Conservation (phyloP, 2,329 filamentous ascomycete genomes). For the Penicillium freii region DNA sequence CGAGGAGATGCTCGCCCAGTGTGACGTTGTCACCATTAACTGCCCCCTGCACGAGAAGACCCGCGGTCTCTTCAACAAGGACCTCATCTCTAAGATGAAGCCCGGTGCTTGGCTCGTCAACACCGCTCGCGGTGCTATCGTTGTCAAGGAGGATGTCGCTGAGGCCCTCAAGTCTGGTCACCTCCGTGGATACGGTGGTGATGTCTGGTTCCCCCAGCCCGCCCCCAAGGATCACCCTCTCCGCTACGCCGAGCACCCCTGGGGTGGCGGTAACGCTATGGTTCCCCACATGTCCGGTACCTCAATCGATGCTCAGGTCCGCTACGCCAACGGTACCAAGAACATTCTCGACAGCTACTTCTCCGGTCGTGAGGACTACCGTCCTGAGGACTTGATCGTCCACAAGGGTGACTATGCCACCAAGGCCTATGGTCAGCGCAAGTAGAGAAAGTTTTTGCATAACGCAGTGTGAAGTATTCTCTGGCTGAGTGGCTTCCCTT, state of each 20-base stretch:
- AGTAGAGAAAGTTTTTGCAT: constrained; percentile 22
- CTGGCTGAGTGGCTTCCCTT: neutral
- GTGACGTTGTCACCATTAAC: constrained; percentile 98
- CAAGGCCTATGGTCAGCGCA: constrained; percentile 81
- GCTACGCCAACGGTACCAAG: constrained; percentile 86
- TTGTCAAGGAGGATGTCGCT: constrained; percentile 98
- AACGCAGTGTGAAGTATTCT: neutral
- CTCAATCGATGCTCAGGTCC: constrained; percentile 94
- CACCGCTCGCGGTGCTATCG: constrained; percentile 97
- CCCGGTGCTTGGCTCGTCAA: constrained; percentile 95
- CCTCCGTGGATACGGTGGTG: constrained; percentile 51
- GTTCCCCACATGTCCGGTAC: constrained; percentile 99
- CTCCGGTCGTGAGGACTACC: constrained; percentile 81
- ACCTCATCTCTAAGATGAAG: constrained; percentile 99
- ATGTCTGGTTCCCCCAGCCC: constrained; percentile 91
- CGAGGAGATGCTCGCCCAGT: constrained; percentile 91
- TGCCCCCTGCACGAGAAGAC: constrained; percentile 99
- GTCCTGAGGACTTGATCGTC: constrained; percentile 86
- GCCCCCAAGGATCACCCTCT: constrained; percentile 90
- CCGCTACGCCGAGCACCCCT: constrained; percentile 88
- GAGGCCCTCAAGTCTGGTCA: constrained; percentile 89
- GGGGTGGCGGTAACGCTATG: constrained; percentile 97
- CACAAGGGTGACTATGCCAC: constrained; percentile 89
- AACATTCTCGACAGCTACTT: constrained; percentile 89
- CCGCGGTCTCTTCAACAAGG: constrained; percentile 95